Evolutionary conservation across 495 filamentous ascomycete species (phyloP).

Genomic region (Aspergillus coremiiformis): DNA sequence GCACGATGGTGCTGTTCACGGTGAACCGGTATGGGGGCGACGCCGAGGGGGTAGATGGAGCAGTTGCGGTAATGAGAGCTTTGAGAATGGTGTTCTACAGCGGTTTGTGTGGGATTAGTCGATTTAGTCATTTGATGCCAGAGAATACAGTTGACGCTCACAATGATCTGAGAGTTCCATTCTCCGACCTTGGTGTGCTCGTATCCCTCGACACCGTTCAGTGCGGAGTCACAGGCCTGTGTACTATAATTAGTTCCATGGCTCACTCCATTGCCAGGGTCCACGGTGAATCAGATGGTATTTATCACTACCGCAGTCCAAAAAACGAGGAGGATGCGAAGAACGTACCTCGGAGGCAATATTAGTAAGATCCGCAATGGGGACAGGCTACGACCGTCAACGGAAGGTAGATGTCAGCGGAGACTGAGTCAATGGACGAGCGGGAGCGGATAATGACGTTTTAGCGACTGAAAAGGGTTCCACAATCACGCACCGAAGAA

Average conservation of each 20-base stretch:
- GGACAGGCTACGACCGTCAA: constrained; percentile 54
- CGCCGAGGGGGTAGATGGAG: constrained; percentile 44
- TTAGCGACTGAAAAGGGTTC: neutral
- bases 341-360: constrained; percentile 71
- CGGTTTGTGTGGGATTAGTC: neutral
- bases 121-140: neutral
- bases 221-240: constrained; percentile 74
- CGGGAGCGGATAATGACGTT: neutral
- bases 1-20: constrained; percentile 96
- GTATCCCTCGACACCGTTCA: constrained; percentile 65
- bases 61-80: constrained; percentile 74
- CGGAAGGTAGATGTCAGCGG: constrained; percentile 11
- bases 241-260: constrained; percentile 1
- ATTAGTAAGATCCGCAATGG: constrained; percentile 67
- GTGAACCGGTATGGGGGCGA: constrained; percentile 70
- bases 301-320: neutral
- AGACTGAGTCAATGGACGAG: neutral
- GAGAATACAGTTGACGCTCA: constrained; percentile 37
- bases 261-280: neutral
- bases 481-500: constrained; percentile 24
- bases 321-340: too few relatives aligned
- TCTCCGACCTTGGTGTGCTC: constrained; percentile 68
- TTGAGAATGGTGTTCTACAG: constrained; percentile 76
- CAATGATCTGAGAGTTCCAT: constrained; percentile 92
- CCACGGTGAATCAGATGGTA: constrained; percentile 1